Base-by-base conservation (phyloP, 495 filamentous ascomycete species). In the Aspergillus asperescens region DNA sequence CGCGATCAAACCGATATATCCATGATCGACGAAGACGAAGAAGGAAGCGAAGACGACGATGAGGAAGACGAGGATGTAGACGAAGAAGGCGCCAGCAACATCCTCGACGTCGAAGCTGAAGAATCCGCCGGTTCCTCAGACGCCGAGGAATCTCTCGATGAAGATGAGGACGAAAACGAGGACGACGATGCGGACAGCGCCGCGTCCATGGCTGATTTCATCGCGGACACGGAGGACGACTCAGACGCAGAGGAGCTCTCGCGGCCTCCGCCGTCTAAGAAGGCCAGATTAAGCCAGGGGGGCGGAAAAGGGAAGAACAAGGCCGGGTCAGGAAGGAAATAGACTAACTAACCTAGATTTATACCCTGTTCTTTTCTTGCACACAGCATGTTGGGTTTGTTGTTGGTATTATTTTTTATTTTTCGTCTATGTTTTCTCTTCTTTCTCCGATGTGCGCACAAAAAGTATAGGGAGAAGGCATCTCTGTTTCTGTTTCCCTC, bases 81-180 rank as follows among this genome's bases (percentile, higher is more conserved):
- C 9, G 69, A 73, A 1, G 69, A 69, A 19, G 72, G 74, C 42
- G 64, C 72, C 19, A 66, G 67, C 13, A 64, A 68, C 8, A 48
- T 77, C 8, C 54, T 77, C 27, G 72, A 77, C 35, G 67, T 74
- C 20, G 72, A 77, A 59, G 73, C 72, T 13, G 74, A 73, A 19
- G 70, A 73, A 54, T 74, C 70, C 1, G 71, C 67, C 46, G 72
- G 69, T 10, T 74, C 70, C n/a, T 74, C 73, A 8, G 73, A 76
- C 46, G 73, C 70, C 9, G 73, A 74, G 46, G 74, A 77, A 50
- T 75, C 71, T 1, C 59, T 69, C 7, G 70, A 74, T 23, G 71
- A 69, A 34, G 63, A 75, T 50, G 73, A 74, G 50, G 69, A 68
- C 38, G 66, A 64, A 9, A 68, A 75, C 15, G 72, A 75, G 12